phyloP scores from a whole-genome alignment of 805 yeast genomes.

The Sugiyamaella chiloensis region DNA sequence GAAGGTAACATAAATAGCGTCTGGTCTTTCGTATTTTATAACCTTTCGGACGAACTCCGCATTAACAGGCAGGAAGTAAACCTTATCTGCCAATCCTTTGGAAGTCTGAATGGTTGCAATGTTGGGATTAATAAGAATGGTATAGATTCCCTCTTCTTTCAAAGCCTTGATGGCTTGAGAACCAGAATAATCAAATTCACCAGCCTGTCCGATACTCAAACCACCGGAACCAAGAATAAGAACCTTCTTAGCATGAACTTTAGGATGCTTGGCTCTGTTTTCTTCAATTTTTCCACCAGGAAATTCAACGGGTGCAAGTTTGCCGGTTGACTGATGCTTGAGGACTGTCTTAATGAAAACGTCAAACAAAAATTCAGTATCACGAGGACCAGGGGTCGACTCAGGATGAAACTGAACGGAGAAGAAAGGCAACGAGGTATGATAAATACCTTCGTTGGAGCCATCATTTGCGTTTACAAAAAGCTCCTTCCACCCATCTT shows the following conservation, averaged over 20 bases:
- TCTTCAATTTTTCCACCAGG: conserved; percentile 85
- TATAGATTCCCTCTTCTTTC: conserved; percentile 96
- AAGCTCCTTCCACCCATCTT: conserved; percentile 84
- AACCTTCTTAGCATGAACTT: conserved; percentile 82
- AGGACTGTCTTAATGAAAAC: conserved; percentile 81
- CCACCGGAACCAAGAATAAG: conserved; percentile 97
- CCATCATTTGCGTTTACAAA: conserved; percentile 96
- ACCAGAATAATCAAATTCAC: conserved; percentile 98
- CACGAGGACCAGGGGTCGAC: conserved; percentile 99
- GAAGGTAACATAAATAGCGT: conserved; percentile 93
- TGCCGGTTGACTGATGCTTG: conserved; percentile 45
- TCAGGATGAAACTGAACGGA: conserved; percentile 99
- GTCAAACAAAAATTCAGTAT: conserved; percentile 95
- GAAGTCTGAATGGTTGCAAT: conserved; percentile 99
- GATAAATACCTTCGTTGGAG: conserved; percentile 97
- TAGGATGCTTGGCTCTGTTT: conserved; percentile 72
- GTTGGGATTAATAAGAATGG: conserved; percentile 93
- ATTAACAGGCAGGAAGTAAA: conserved; percentile 95
- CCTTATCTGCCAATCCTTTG: conserved; percentile 96
- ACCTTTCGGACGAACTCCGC: conserved; percentile 96
- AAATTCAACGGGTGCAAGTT: conserved; percentile 71
- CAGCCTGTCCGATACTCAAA: conserved; percentile 97
- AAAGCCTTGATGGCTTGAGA: conserved; percentile 98
- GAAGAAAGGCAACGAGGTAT: conserved; percentile 81
- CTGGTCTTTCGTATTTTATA: conserved; percentile 92